Evolutionary conservation across 768 basidiomycete species (phyloP).

Genomic region (Trametes maxima): DNA sequence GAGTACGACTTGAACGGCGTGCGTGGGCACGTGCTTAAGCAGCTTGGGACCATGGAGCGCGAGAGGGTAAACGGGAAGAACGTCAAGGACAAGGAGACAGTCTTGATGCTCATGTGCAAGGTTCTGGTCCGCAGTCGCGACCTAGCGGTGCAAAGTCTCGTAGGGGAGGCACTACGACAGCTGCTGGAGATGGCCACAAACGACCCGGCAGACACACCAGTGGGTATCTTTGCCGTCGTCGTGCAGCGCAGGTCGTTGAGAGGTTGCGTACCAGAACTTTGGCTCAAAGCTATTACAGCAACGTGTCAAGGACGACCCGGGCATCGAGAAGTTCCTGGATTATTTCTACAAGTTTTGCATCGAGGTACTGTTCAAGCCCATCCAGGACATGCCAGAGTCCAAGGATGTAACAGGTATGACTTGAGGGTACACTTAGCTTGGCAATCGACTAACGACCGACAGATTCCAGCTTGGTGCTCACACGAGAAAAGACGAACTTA

Average conservation of each 20-base stretch:
- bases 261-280: conserved; percentile 22
- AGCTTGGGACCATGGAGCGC: conserved; percentile 69
- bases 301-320: conserved; percentile 78
- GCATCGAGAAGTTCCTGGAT: conserved; percentile 86
- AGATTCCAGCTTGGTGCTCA: conserved; percentile 58
- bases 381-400: conserved; percentile 73
- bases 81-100: conserved; percentile 69
- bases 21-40: conserved; percentile 81
- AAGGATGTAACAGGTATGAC: conserved; percentile 49
- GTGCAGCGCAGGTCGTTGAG: neutral
- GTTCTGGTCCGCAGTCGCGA: conserved; percentile 82
- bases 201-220: conserved; percentile 25
- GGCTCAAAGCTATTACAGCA: conserved; percentile 48
- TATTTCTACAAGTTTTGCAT: conserved; percentile 91
- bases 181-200: conserved; percentile 72
- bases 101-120: conserved; percentile 74
- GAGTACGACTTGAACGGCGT: conserved; percentile 93
- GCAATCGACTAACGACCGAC: conserved; percentile 6
- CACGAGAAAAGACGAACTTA: conserved; percentile 79
- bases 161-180: conserved; percentile 84
- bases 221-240: conserved; percentile 15
- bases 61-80: conserved; percentile 61
- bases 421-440: neutral
- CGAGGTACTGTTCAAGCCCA: conserved; percentile 77
- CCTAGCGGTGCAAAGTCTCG: conserved; percentile 84